Evolutionary conservation across 768 basidiomycete species (phyloP).

Genomic region (Leucocoprinus leucothites): DNA sequence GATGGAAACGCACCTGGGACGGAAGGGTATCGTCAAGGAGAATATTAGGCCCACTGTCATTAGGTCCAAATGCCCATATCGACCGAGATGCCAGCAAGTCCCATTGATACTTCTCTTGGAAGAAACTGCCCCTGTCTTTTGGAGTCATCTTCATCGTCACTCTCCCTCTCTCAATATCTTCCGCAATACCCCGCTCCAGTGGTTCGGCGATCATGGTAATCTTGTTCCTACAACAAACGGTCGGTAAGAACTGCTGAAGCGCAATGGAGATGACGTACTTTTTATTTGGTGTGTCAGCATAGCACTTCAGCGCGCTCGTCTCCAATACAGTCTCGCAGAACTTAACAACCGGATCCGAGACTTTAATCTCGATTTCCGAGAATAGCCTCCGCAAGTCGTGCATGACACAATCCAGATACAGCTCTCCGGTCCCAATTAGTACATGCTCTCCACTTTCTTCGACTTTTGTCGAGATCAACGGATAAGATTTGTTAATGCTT

Average conservation of each 20-base stretch:
- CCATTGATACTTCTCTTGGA: constrained; percentile 98
- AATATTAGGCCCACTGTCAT: constrained; percentile 92
- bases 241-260: constrained; percentile 6
- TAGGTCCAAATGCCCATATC: constrained; percentile 99
- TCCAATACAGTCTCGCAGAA: constrained; percentile 99
- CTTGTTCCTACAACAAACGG: constrained; percentile 68
- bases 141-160: constrained; percentile 94
- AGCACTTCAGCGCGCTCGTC: constrained; percentile 96
- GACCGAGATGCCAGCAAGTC: constrained; percentile 95
- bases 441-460: constrained; percentile 99
- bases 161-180: constrained; percentile 91
- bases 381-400: constrained; percentile 91
- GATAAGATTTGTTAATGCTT: constrained; percentile 97
- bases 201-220: constrained; percentile 99
- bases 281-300: constrained; percentile 99
- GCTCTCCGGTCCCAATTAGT: constrained; percentile 92
- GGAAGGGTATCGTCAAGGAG: constrained; percentile 95
- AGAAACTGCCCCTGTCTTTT: constrained; percentile 94
- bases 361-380: constrained; percentile 99
- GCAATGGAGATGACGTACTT: constrained; percentile 53
- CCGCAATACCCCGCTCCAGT: constrained; percentile 90
- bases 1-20: constrained; percentile 58
- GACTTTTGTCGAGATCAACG: constrained; percentile 90
- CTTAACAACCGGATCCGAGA: constrained; percentile 97
- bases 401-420: constrained; percentile 96